Evolutionary conservation across 164 flowering plant species (phyloP), one percentile per base, ranked within the genome.

Genomic region (Kingdonia uniflora): DNA sequence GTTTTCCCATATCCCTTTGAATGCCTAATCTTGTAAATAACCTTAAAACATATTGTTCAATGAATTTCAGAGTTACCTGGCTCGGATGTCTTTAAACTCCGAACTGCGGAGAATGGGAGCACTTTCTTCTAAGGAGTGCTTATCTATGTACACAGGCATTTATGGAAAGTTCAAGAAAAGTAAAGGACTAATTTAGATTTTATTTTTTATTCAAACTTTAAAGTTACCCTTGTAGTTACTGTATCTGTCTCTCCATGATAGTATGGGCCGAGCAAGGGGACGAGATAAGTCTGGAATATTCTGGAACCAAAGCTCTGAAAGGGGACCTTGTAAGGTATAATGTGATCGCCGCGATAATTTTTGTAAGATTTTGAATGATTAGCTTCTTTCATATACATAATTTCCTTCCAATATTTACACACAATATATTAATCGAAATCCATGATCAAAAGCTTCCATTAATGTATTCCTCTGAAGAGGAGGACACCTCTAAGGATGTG

Each of bases 241-340:
- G 26, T 24, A 42, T 52, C 2, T 57, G 13, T 10, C 15, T 60
- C 46, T 41, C 59, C 41, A 4, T 61, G 24, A n/a, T 56, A 92
- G 98, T 82, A 71, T 92, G 98, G 98, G 95, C 71, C 49, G 89
- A 84, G 54, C 95, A 88, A 54, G 98, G 98, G 38, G 98, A 92
- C 55, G 98, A 88, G 71, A 73, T 92, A 68, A 92, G 98, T 70
- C 71, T 87, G n/a, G 87, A 82, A 51, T 92, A 92, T 60, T 72
- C 95, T 57, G 95, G 98, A 62, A 85, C 98, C n/a, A 68, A 71
- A 79, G 98, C 98, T 3, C 73, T 88, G 50, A 92, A 88, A 73
- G 66, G 95, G 23, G 96, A 87, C 67, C 73, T 87, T 35, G 90
- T 87, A 61, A 82, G 95, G 98, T 92, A 65, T 53, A 14, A 13